phyloP scores from a whole-genome alignment of 768 basidiomycete genomes.

The Lentinula guzmanii region DNA sequence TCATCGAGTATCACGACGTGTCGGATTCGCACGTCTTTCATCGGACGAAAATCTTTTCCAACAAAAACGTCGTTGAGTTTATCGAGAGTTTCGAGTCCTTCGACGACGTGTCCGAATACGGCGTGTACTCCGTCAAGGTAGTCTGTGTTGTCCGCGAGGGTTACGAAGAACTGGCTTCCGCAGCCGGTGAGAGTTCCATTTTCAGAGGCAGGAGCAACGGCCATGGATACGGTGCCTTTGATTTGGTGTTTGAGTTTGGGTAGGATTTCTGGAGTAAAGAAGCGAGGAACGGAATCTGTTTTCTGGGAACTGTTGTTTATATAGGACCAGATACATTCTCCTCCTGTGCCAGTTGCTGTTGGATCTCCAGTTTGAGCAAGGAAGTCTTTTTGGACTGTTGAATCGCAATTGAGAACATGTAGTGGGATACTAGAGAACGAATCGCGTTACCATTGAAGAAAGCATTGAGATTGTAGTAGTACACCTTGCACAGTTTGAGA shows the following conservation, averaged over 20 bases:
- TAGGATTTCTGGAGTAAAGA: conserved; percentile 81
- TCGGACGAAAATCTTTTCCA: conserved; percentile 83
- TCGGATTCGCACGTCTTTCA: conserved; percentile 91
- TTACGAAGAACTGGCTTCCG: conserved; percentile 96
- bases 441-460: conserved; percentile 89
- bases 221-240: conserved; percentile 95
- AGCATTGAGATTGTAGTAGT: conserved; percentile 94
- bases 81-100: conserved; percentile 87
- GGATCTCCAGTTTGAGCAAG: conserved; percentile 97
- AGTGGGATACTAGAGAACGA: not conserved
- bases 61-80: conserved; percentile 90
- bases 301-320: conserved; percentile 35
- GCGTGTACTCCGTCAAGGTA: conserved; percentile 93
- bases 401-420: not conserved
- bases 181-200: conserved; percentile 63
- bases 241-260: conserved; percentile 78
- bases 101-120: conserved; percentile 94
- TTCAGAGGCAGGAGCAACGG: conserved; percentile 78
- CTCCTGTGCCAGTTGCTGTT: conserved; percentile 89
- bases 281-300: conserved; percentile 45
- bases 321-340: conserved; percentile 83
- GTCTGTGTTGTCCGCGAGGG: conserved; percentile 83
- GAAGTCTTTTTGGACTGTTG: conserved; percentile 90
- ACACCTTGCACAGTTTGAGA: conserved; percentile 94
- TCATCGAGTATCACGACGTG: conserved; percentile 98